Percentiles rank a stretch among this genome's conserved stretches.
phyloP scores from a whole-genome alignment of 371 early-diverging fungal genomes.

The Mucor circinelloides region DNA sequence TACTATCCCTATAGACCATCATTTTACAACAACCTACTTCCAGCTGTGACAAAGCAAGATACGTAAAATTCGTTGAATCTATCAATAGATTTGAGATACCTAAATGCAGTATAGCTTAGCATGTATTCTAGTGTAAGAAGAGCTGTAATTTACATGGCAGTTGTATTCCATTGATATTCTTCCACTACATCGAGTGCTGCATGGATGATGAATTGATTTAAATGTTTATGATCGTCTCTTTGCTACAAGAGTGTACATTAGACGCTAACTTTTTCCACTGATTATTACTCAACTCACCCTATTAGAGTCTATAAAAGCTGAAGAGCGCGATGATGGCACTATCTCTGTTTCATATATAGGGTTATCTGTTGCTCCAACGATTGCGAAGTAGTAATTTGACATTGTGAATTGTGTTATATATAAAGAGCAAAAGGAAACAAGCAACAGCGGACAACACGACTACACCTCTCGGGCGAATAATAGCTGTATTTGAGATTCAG shows the following conservation, averaged over 20 bases:
- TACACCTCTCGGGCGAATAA: not conserved
- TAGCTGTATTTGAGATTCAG: not conserved
- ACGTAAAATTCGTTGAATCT: slow-evolving; percentile 93
- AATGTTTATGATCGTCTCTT: slow-evolving; percentile 84
- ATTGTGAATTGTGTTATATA: slow-evolving; percentile 24
- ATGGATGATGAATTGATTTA: slow-evolving; percentile 96
- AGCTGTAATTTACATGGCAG: slow-evolving; percentile 63
- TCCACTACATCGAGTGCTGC: slow-evolving; percentile 95
- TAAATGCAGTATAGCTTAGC: slow-evolving; percentile 27
- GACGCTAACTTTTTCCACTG: not conserved
- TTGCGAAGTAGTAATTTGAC: slow-evolving; percentile 86
- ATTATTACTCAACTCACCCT: slow-evolving; percentile 29
- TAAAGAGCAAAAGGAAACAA: not conserved
- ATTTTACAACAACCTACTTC: slow-evolving; percentile 53
- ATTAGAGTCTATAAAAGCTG: slow-evolving; percentile 33
- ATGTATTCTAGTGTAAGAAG: not conserved
- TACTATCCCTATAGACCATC: not conserved
- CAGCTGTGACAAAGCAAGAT: slow-evolving; percentile 90
- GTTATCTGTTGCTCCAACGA: slow-evolving; percentile 91
- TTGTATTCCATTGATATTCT: slow-evolving; percentile 87
- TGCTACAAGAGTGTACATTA: slow-evolving; percentile 17
- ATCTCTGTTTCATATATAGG: slow-evolving; percentile 95
- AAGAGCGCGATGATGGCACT: slow-evolving; percentile 55
- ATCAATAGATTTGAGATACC: slow-evolving; percentile 94
- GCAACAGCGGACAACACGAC: not conserved